Percentiles rank a stretch among this genome's conserved stretches.
These are phyloP conservation scores for Paecilomyces variotii DNA, from an alignment of 2,329 filamentous ascomycete species.

Conservation along the genomic window DNA sequence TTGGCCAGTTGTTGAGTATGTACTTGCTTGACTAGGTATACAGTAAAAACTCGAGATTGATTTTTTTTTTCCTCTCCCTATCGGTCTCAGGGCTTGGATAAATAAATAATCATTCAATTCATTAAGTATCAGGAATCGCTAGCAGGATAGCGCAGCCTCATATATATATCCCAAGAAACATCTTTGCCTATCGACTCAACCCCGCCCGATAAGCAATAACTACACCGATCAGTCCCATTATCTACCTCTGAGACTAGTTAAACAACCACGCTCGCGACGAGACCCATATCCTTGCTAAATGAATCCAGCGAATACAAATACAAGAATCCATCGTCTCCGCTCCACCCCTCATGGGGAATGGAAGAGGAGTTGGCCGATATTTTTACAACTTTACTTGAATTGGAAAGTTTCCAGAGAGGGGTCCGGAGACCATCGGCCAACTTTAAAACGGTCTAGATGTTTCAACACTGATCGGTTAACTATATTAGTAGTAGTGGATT, in stretches of 20 bases:
- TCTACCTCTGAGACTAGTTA: too few species aligned
- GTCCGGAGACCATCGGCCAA: background rate
- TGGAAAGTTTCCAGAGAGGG: background rate
- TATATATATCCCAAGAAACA: background rate
- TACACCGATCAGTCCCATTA: too few species aligned
- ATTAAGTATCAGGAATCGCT: too few species aligned
- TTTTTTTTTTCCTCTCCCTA: background rate
- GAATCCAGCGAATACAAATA: background rate
- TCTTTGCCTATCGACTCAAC: background rate
- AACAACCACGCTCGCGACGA: too few species aligned
- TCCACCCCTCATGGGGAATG: background rate
- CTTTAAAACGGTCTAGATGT: background rate
- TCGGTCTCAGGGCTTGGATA: background rate
- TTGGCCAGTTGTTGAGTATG: background rate
- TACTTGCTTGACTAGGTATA: too few species aligned
- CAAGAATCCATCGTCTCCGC: background rate
- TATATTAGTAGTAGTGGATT: too few species aligned
- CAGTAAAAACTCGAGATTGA: background rate
- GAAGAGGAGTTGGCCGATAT: background rate
- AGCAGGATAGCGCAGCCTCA: background rate
- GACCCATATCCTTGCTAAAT: too few species aligned
- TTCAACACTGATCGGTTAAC: background rate
- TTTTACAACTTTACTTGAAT: background rate
- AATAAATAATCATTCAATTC: too few species aligned
- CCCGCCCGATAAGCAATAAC: background rate